A percentile compares a stretch with the other conserved stretches of the same genome.
phyloP scores from a whole-genome alignment of 2,329 filamentous ascomycete genomes.

The Massarina eburnea region DNA sequence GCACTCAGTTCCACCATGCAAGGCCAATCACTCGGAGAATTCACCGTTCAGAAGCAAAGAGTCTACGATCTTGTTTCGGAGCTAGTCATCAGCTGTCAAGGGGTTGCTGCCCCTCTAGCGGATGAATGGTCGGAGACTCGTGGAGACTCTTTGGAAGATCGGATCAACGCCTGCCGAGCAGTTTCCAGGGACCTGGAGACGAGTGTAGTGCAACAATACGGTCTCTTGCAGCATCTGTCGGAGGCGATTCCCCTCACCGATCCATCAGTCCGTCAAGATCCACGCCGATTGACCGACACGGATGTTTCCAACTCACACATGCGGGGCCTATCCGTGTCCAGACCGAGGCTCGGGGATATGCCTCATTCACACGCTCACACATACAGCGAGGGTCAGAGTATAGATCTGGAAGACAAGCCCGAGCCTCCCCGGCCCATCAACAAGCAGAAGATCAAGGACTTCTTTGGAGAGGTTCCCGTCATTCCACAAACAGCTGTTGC shows the following conservation, averaged over 20 bases:
- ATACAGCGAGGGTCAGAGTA: slow-evolving; percentile 59
- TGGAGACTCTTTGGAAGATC: slow-evolving; percentile 84
- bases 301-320: slow-evolving; percentile 34
- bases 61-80: slow-evolving; percentile 93
- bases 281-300: slow-evolving; percentile 47
- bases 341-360: slow-evolving; percentile 54
- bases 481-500: slow-evolving; percentile 49
- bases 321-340: slow-evolving; percentile 36
- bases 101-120: slow-evolving; percentile 84
- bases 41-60: slow-evolving; percentile 87
- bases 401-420: slow-evolving; percentile 30
- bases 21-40: slow-evolving; percentile 83
- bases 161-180: slow-evolving; percentile 76
- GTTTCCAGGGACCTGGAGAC: slow-evolving; percentile 81
- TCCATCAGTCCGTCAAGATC: slow-evolving; percentile 26
- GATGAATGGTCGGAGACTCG: slow-evolving; percentile 97
- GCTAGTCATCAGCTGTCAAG: slow-evolving; percentile 82
- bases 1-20: slow-evolving; percentile 76
- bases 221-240: slow-evolving; percentile 82
- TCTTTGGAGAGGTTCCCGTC: slow-evolving; percentile 55
- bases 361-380: slow-evolving; percentile 64
- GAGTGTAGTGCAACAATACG: slow-evolving; percentile 83
- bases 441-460: slow-evolving; percentile 50
- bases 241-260: slow-evolving; percentile 66
- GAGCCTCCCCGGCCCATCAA: slow-evolving; percentile 43